Conservation (phyloP, 345 rosid genomes). For the Pugionium cornutum region DNA sequence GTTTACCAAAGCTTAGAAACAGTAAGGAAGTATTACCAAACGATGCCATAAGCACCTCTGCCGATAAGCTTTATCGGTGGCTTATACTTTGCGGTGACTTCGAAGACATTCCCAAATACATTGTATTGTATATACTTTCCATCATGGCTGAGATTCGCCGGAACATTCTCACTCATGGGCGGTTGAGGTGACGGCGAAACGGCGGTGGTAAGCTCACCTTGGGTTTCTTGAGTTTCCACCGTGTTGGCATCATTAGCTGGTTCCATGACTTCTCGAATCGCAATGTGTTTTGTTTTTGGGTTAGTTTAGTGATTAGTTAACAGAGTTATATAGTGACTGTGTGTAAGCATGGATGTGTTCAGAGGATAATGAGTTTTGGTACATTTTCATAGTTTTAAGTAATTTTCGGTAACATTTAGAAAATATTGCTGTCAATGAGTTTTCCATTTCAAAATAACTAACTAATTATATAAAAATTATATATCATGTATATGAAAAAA, state of each 20-base stretch:
- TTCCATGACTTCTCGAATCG: slow-evolving; percentile 7
- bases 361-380: too few species aligned
- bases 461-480: too few species aligned
- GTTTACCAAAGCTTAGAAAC: neutral
- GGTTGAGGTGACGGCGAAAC: neutral
- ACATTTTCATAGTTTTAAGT: too few species aligned
- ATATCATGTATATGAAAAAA: too few species aligned
- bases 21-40: slow-evolving; percentile 52
- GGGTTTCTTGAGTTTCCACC: neutral
- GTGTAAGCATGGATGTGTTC: too few species aligned
- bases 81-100: slow-evolving; percentile 78
- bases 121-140: slow-evolving; percentile 72
- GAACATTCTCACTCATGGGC: slow-evolving; percentile 46
- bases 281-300: too few species aligned
- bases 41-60: slow-evolving; percentile 81
- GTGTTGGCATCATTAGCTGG: neutral
- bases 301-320: too few species aligned
- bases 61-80: slow-evolving; percentile 84
- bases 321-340: too few species aligned
- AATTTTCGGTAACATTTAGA: too few species aligned
- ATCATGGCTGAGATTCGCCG: slow-evolving; percentile 64
- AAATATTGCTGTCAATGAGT: too few species aligned
- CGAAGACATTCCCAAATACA: slow-evolving; percentile 67
- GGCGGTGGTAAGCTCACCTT: neutral
- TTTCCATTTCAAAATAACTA: too few species aligned